Conservation (phyloP, 139 green algal species). For the Cymbomonas tetramitiformis region DNA sequence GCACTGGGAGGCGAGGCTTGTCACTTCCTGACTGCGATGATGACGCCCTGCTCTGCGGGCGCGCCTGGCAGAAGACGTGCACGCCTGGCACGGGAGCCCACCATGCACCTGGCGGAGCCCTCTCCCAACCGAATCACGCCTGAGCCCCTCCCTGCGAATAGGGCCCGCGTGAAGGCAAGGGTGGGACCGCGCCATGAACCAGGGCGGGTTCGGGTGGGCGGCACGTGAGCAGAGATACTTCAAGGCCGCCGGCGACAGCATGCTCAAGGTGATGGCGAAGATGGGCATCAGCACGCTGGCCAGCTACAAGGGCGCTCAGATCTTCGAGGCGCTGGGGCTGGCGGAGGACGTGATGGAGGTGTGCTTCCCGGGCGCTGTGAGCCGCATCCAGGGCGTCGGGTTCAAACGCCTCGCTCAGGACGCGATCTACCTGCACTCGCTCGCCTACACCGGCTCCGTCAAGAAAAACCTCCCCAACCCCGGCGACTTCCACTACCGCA, state of each 20-base stretch:
- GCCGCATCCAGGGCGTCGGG: slow-evolving; percentile 39
- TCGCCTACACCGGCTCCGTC: slow-evolving; percentile 43
- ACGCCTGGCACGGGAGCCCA: too few relatives aligned
- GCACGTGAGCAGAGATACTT: slow-evolving; percentile 47
- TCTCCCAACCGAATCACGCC: too few relatives aligned
- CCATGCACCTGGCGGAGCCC: too few relatives aligned
- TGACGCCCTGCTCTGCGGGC: slow-evolving; percentile 17
- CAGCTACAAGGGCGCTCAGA: slow-evolving; percentile 94
- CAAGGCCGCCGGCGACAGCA: slow-evolving; percentile 44
- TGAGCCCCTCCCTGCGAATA: too few relatives aligned
- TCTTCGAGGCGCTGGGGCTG: slow-evolving; percentile 84
- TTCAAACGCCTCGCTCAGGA: slow-evolving; percentile 37
- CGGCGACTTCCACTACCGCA: slow-evolving; percentile 68
- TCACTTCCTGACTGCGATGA: too few relatives aligned
- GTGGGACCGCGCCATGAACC: too few relatives aligned
- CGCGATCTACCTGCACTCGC: slow-evolving; percentile 48
- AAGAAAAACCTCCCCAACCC: slow-evolving; percentile 41
- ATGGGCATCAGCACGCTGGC: slow-evolving; percentile 90
- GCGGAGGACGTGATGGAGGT: slow-evolving; percentile 52
- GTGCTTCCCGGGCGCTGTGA: slow-evolving; percentile 78
- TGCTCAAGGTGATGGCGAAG: slow-evolving; percentile 75
- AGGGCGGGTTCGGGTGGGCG: too few relatives aligned
- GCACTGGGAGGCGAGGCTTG: too few relatives aligned
- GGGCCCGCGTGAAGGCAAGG: too few relatives aligned
- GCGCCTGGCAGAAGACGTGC: slow-evolving; percentile 6